Percentiles rank a stretch among this genome's conserved stretches.
Evolutionary conservation across 805 yeast species (phyloP).

Genomic region (Yamadazyma philogaea): DNA sequence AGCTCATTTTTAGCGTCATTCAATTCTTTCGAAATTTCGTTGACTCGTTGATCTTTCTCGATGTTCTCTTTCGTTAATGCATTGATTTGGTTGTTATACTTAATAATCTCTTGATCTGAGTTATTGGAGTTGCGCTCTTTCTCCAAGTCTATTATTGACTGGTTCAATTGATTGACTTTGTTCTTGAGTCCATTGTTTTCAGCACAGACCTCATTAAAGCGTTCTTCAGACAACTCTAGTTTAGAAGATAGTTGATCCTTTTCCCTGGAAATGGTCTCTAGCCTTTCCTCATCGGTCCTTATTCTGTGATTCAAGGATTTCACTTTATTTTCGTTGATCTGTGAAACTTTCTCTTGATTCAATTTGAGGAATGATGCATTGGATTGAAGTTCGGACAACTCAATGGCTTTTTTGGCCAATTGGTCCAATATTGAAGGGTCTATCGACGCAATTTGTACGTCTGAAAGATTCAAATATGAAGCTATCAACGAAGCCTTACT

Average conservation of each 20-base stretch:
- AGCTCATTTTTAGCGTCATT: conserved; percentile 37
- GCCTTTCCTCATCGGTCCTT: conserved; percentile 19
- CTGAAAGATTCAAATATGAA: conserved; percentile 27
- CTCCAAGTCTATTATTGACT: conserved; percentile 14
- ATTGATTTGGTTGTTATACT: conserved; percentile 26
- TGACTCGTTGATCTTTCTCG: conserved; percentile 33
- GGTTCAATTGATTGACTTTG: conserved; percentile 18
- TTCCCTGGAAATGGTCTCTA: conserved; percentile 19
- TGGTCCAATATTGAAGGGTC: conserved; percentile 17
- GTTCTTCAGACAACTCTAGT: conserved; percentile 17
- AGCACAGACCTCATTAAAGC: conserved; percentile 15
- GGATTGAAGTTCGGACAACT: conserved; percentile 27
- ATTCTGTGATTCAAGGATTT: conserved; percentile 21
- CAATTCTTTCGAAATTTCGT: conserved; percentile 33
- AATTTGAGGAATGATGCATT: conserved; percentile 31
- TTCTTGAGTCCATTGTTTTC: conserved; percentile 16
- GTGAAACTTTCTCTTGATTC: conserved; percentile 32
- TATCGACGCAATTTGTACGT: conserved; percentile 13
- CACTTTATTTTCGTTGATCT: conserved; percentile 24
- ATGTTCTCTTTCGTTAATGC: conserved; percentile 32
- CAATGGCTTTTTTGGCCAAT: conserved; percentile 24
- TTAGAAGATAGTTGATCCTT: conserved; percentile 19
- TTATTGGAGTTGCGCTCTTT: conserved; percentile 11
- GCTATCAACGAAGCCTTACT: conserved; percentile 47
- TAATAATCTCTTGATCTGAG: conserved; percentile 24